A percentile compares a stretch with the other conserved stretches of the same genome.
These are phyloP conservation scores for Lactifluus piperatus DNA, from an alignment of 768 basidiomycete genomes.

Conservation along the genomic window DNA sequence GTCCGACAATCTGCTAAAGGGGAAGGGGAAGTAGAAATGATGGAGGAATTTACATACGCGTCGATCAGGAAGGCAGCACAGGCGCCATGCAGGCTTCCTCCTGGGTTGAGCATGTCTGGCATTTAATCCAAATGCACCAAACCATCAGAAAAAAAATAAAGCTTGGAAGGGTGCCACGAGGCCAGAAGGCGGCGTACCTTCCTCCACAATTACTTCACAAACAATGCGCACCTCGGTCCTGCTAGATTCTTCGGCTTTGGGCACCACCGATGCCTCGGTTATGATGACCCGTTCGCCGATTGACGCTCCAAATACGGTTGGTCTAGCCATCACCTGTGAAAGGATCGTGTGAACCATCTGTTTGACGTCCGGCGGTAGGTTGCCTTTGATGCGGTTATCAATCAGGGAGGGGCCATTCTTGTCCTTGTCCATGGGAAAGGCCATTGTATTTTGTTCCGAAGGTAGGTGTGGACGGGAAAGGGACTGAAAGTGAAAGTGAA, in stretches of 20 bases:
- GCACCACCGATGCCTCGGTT: slow-evolving; percentile 22
- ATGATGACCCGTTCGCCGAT: slow-evolving; percentile 19
- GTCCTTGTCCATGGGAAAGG: not conserved
- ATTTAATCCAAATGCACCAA: not conserved
- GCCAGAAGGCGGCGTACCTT: slow-evolving; percentile 19
- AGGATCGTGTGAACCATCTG: not conserved
- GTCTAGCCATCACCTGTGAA: not conserved
- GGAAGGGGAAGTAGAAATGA: not conserved
- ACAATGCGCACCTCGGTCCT: slow-evolving; percentile 27
- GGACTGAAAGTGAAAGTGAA: too few species aligned
- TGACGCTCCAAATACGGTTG: slow-evolving; percentile 18
- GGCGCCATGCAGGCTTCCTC: slow-evolving; percentile 22
- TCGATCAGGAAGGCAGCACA: slow-evolving; percentile 24
- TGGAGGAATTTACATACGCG: slow-evolving; percentile 1
- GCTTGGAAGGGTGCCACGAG: too few species aligned
- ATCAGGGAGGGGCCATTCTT: not conserved
- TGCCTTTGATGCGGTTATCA: not conserved
- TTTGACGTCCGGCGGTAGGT: slow-evolving; percentile 1
- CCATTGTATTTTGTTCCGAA: not conserved
- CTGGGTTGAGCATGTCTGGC: slow-evolving; percentile 25
- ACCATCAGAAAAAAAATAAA: not conserved
- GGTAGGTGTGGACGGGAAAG: not conserved
- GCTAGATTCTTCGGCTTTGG: slow-evolving; percentile 25
- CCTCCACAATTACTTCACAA: slow-evolving; percentile 24
- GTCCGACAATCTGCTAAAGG: not conserved